Conservation (phyloP, 2,329 filamentous ascomycete species). For the Fusarium acutatum region DNA sequence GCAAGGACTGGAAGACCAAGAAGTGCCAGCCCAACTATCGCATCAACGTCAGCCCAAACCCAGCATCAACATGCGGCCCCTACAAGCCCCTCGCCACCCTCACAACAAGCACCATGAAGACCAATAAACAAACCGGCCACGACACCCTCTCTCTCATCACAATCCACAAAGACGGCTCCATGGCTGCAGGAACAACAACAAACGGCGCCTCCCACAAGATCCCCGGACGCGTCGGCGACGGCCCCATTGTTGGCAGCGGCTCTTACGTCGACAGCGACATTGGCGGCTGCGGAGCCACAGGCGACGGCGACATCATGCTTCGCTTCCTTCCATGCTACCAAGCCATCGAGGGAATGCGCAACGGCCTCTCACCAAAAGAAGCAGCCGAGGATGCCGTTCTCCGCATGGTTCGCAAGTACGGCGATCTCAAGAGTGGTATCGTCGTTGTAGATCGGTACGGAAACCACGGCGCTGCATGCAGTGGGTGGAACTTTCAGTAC, state of each 20-base stretch:
- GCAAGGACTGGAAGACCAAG: conserved; percentile 52
- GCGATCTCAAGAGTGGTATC: conserved; percentile 56
- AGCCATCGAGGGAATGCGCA: conserved; percentile 62
- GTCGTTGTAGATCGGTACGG: conserved; percentile 61
- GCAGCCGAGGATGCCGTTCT: conserved; percentile 61
- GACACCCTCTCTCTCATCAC: conserved; percentile 65
- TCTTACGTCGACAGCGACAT: conserved; percentile 64
- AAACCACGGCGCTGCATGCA: conserved; percentile 59
- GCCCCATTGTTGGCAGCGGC: conserved; percentile 62
- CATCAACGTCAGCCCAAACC: conserved; percentile 55
- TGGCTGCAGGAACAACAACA: conserved; percentile 65
- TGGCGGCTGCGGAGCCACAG: conserved; percentile 64
- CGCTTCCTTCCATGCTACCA: conserved; percentile 66
- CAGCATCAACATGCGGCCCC: conserved; percentile 55
- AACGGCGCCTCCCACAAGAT: conserved; percentile 64
- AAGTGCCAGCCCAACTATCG: conserved; percentile 63
- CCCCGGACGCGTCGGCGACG: conserved; percentile 64
- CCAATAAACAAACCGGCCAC: conserved; percentile 48
- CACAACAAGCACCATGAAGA: not conserved
- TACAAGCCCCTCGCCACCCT: conserved; percentile 48
- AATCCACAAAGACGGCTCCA: conserved; percentile 53
- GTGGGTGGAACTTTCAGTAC: conserved; percentile 65
- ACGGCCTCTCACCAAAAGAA: conserved; percentile 56
- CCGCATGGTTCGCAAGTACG: conserved; percentile 59
- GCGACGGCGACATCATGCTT: conserved; percentile 67